phyloP scores from a whole-genome alignment of 2,329 filamentous ascomycete species.

The Didymella pinodella region DNA sequence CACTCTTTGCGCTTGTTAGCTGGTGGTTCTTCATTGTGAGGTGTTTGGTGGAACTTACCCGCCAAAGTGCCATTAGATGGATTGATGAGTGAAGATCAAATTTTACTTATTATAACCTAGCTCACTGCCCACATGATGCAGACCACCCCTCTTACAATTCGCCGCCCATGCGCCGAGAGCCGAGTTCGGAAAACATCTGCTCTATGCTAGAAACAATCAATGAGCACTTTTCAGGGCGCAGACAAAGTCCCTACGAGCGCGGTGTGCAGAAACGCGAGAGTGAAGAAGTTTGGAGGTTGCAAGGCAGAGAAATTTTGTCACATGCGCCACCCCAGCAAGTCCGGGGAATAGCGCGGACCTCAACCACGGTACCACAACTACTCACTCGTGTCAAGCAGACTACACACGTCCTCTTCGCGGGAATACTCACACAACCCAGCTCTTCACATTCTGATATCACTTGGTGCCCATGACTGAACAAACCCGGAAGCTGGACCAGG shows the following conservation, averaged over 20 bases:
- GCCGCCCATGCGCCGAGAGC: too few species aligned
- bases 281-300: background rate
- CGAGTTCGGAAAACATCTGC: too few species aligned
- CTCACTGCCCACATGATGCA: background rate
- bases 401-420: too few species aligned
- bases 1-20: slow-evolving; percentile 24
- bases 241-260: too few species aligned
- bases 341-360: background rate
- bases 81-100: background rate
- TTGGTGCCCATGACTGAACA: too few species aligned
- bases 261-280: background rate
- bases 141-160: too few species aligned
- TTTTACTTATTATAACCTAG: background rate
- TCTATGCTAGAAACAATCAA: too few species aligned
- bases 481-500: too few species aligned
- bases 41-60: slow-evolving; percentile 3
- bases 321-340: background rate
- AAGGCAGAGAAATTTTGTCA: background rate
- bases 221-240: too few species aligned
- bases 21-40: slow-evolving; percentile 12
- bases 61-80: slow-evolving; percentile 11
- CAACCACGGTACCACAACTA: background rate
- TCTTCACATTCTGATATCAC: too few species aligned
- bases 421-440: too few species aligned
- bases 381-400: too few species aligned